Base-by-base conservation (phyloP, 345 rosid genomes). In the Salix purpurea region DNA sequence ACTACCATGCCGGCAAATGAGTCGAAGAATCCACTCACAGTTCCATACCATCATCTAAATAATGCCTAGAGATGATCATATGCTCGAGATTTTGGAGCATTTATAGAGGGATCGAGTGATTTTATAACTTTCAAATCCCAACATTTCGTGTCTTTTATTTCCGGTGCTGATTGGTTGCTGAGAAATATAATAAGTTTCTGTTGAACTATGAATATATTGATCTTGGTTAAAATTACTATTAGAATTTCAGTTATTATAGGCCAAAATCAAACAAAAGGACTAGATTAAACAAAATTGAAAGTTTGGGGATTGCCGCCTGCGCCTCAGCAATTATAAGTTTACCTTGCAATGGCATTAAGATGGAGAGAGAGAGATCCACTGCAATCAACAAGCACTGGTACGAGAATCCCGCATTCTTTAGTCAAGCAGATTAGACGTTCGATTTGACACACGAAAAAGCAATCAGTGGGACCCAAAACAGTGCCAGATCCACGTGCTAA, bases 401-500 rank as follows among this genome's bases (percentile, higher is more conserved):
- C 79, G 76, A 83, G 82, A 83, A 83, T 81, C 81, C 77, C 74
- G 84, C 84, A 66, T 46, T 72, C 76, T 60, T 24, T 70, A 72
- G 86, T 81, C 82, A 83, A 72, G 77, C 42, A 2, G 82, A 79
- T 75, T 79, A 56, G 79, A 80, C 81, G 67, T 75, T 46, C 48
- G 61, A 77, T 60, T 75, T 78, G 82, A 82, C 69, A 10, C 5
- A 6, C 78, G 62, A 2, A 61, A 8, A 12, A 42, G 3, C 23
- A 4, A 30, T 6, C 1, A 0, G 13, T n/a, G 39, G 78, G 71
- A 18, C 60, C 62, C 46, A 4, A 0, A 74, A 65, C 60, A 83
- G 69, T 76, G 54, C 24, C 23, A 65, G 0, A 30, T 67, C 82
- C 87, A 84, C 87, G 83, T 84, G 87, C 79, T 28, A 70, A 79